Base-by-base conservation (phyloP, 1,284 basidiomycete genomes). In the Trametes versicolor region DNA sequence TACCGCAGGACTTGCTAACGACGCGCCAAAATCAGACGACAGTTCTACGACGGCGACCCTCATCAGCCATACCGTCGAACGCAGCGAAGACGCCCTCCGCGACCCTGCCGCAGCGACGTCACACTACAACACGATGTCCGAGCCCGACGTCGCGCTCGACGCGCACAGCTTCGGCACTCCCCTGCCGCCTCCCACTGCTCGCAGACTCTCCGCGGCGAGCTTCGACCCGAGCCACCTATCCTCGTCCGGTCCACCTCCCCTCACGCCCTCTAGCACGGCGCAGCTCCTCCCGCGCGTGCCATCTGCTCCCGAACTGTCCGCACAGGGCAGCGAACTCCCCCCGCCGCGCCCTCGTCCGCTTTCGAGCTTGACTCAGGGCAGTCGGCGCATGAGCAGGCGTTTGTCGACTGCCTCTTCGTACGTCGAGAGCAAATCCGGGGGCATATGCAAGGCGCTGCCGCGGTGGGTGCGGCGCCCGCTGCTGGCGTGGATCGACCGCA, bases 401-500 rank as follows among this genome's bases (percentile, higher is more conserved):
- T 36, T 67, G 51, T 77, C 76, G 12, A 63, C 69, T 13, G 66
- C 71, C 37, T 78, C 78, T 32, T 83, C 83, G 36, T 75, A 83
- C 9, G 81, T 81, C 68, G 83, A 84, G 59, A 74, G 75, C 55
- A 73, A 78, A 65, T 78, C 77, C 4, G 63, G 67, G 57, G 80
- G 77, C 47, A 59, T 71, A 65, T 84, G 70, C 78, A 80, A 68
- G 70, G 76, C 41, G 63, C 76, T 63, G 67, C 88, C 89, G 4
- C 74, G 78, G 29, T 80, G 79, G 77, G 73, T 86, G 43, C 77
- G 80, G 37, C 77, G 79, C 29, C 89, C 88, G 4, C 64, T 91
- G 36, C 80, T 80, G 58, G 89, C 86, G 36, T 96, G 93, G 90
- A 77, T 85, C 66, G 87, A 87, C 66, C 87, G 94, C 39, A 82